These are phyloP conservation scores for Mimosa bimucronata DNA, from an alignment of 306 rosid genomes.

Conservation along the genomic window DNA sequence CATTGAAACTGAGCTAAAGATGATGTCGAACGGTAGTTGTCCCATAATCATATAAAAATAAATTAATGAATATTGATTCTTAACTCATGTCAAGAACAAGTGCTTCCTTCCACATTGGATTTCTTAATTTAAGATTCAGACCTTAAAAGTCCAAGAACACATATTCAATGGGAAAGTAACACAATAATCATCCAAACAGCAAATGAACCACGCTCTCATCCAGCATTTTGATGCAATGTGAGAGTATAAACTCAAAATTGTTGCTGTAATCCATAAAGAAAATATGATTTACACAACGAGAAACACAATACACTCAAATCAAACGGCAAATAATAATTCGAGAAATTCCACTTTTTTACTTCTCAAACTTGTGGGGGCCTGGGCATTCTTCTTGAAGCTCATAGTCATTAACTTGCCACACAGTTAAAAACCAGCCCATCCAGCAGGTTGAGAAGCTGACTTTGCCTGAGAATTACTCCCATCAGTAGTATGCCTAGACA, in stretches of 20 bases:
- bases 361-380: background rate
- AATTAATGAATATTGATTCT: background rate
- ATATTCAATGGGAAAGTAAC: background rate
- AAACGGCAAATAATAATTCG: background rate
- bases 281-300: conserved; percentile 28
- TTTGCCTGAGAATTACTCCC: conserved; percentile 20
- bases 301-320: conserved; percentile 36
- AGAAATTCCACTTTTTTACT: conserved; percentile 11
- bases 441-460: conserved; percentile 64
- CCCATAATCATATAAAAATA: background rate
- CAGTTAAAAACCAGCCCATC: conserved; percentile 75
- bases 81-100: background rate
- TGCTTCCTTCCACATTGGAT: background rate
- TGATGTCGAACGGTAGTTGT: background rate
- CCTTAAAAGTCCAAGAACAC: background rate
- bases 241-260: background rate
- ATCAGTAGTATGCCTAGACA: conserved; percentile 45
- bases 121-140: background rate
- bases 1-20: background rate
- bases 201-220: background rate
- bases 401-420: conserved; percentile 2
- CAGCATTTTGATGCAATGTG: background rate
- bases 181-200: background rate
- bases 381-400: conserved; percentile 4
- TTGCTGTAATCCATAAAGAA: conserved; percentile 7